These are phyloP conservation scores for Sinapis alba DNA, from an alignment of 441 rosid genomes.

Conservation along the genomic window DNA sequence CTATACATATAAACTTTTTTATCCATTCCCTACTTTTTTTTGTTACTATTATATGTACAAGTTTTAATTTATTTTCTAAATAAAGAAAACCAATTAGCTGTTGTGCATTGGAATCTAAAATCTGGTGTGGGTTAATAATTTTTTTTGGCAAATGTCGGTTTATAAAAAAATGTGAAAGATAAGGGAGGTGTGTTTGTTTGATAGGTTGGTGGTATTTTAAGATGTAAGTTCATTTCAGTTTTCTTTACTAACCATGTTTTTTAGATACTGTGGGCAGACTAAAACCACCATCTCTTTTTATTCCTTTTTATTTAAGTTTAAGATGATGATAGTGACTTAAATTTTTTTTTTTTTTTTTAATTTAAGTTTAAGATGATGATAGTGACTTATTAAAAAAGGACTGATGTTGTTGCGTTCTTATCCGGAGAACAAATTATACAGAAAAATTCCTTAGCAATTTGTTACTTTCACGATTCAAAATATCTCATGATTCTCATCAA, in stretches of 20 bases:
- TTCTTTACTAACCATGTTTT: constrained; percentile 1
- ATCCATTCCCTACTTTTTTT: constrained; percentile 22
- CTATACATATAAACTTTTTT: background rate
- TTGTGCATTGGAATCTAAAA: constrained; percentile 4
- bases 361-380: background rate
- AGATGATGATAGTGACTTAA: background rate
- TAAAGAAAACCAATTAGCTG: background rate
- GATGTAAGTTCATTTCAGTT: constrained; percentile 6
- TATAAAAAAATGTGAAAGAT: constrained; percentile 30
- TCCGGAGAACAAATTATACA: constrained; percentile 13
- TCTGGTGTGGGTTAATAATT: constrained; percentile 14
- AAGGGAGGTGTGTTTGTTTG: constrained; percentile 4
- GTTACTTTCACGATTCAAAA: background rate
- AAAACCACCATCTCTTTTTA: background rate
- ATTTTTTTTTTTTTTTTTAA: background rate
- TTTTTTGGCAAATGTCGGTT: too few relatives aligned
- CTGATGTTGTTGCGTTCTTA: constrained; percentile 21
- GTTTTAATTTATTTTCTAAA: background rate
- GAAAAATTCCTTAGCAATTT: constrained; percentile 29
- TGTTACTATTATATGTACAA: background rate
- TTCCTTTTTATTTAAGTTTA: too few relatives aligned
- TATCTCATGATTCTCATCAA: constrained; percentile 13
- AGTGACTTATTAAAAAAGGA: background rate
- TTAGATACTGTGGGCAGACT: constrained; percentile 8
- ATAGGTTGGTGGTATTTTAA: constrained; percentile 18